A percentile compares a stretch with the other conserved stretches of the same genome.
Conservation (phyloP, 2,329 filamentous ascomycete genomes). For the Alternaria longipes region DNA sequence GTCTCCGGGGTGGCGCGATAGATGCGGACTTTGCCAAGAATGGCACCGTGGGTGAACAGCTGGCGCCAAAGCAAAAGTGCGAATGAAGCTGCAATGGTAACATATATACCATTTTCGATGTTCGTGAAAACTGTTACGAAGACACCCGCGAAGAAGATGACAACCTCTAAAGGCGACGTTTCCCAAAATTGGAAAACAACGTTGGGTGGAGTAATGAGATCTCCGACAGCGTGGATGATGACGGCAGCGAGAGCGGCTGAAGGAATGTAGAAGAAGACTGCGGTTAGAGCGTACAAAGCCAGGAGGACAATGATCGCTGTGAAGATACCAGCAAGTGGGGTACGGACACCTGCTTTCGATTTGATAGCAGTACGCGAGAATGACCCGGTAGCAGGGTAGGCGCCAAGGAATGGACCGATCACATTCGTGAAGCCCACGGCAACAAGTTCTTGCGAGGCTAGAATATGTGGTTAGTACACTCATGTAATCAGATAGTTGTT, state of each 20-base stretch:
- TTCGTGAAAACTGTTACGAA: slow-evolving; percentile 85
- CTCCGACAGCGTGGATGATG: slow-evolving; percentile 94
- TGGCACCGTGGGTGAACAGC: slow-evolving; percentile 81
- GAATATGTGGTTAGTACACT: not conserved
- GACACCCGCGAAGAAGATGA: slow-evolving; percentile 94
- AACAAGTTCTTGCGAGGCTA: slow-evolving; percentile 88
- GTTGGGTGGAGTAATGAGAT: slow-evolving; percentile 89
- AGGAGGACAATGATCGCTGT: slow-evolving; percentile 86
- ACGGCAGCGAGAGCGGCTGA: slow-evolving; percentile 81
- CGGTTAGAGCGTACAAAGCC: slow-evolving; percentile 86
- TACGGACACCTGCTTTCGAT: slow-evolving; percentile 93
- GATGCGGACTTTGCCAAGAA: slow-evolving; percentile 79
- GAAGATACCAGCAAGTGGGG: slow-evolving; percentile 88
- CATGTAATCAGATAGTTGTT: not conserved
- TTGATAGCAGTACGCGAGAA: slow-evolving; percentile 98
- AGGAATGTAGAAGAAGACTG: slow-evolving; percentile 94
- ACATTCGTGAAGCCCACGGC: slow-evolving; percentile 91
- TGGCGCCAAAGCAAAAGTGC: slow-evolving; percentile 84
- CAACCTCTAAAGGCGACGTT: slow-evolving; percentile 86
- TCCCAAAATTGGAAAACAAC: slow-evolving; percentile 95
- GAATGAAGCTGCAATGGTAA: slow-evolving; percentile 79
- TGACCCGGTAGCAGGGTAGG: slow-evolving; percentile 90
- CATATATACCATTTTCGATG: slow-evolving; percentile 94
- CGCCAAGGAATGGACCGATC: slow-evolving; percentile 88
- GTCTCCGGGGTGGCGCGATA: slow-evolving; percentile 85